These are phyloP conservation scores for Sequoia sempervirens DNA, from an alignment of 75 land plant species.

Conservation along the genomic window DNA sequence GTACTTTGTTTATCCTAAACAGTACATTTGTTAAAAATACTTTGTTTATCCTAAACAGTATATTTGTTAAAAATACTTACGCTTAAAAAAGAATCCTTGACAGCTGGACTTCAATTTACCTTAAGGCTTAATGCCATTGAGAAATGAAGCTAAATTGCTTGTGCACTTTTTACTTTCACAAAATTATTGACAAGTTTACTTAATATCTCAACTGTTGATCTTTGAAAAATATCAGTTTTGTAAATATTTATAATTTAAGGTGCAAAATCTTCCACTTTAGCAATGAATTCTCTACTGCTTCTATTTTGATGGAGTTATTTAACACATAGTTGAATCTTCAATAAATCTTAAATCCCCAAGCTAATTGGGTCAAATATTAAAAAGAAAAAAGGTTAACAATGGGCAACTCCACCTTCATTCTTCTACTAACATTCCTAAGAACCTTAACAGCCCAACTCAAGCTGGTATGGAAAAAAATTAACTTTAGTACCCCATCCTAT, in stretches of 20 bases:
- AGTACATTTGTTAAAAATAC: background rate
- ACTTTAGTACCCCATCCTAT: no score
- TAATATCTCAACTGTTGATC: background rate
- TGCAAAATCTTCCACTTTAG: background rate
- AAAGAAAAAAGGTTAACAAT: background rate
- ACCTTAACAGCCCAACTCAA: background rate
- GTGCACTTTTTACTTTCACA: background rate
- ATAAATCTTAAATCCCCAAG: background rate
- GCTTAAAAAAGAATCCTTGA: background rate
- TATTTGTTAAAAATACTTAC: background rate
- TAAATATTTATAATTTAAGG: background rate
- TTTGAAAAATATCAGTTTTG: background rate
- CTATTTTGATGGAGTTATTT: background rate
- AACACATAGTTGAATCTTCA: background rate
- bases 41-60: background rate
- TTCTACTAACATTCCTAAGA: background rate
- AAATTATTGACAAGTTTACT: background rate
- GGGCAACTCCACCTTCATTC: background rate
- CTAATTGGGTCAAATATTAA: background rate
- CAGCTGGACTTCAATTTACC: background rate
- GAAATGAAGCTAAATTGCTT: background rate
- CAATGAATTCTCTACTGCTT: background rate
- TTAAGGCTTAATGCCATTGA: background rate
- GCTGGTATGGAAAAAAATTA: no score
- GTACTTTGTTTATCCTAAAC: background rate